A percentile compares a stretch with the other conserved stretches of the same genome.
These are phyloP conservation scores for Marchantia paleacea DNA, from an alignment of 225 moss, liverwort and hornwort genomes.

Conservation along the genomic window DNA sequence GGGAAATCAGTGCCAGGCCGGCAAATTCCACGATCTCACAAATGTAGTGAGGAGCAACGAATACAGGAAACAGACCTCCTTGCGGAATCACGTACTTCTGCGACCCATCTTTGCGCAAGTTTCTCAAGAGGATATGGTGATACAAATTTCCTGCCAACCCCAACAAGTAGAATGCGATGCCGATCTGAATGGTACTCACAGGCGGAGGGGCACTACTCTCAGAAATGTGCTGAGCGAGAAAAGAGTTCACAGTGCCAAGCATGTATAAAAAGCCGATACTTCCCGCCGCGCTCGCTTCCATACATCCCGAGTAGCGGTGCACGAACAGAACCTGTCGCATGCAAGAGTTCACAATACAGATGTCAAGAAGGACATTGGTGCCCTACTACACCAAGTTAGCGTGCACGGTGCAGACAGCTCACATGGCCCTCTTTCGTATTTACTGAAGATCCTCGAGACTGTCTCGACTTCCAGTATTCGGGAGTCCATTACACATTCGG, in stretches of 20 bases:
- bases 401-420: background rate
- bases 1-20: conserved; percentile 47
- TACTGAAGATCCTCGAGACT: too few species aligned
- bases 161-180: conserved; percentile 22
- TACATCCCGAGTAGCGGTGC: conserved; percentile 46
- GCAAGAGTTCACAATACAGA: background rate
- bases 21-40: conserved; percentile 43
- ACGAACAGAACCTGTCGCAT: conserved; percentile 31
- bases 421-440: too few species aligned
- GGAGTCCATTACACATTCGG: too few species aligned
- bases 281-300: background rate
- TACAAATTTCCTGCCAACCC: conserved; percentile 46
- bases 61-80: conserved; percentile 51
- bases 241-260: background rate
- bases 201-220: conserved; percentile 30
- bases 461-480: too few species aligned
- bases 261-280: background rate
- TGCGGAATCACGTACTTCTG: conserved; percentile 49
- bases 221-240: conserved; percentile 39
- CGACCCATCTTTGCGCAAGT: conserved; percentile 38
- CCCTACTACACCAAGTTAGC: too few species aligned
- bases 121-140: conserved; percentile 49
- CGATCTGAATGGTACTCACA: conserved; percentile 38
- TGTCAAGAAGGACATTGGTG: too few species aligned
- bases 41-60: conserved; percentile 61